phyloP scores from a whole-genome alignment of 2,329 filamentous ascomycete genomes.

The Ophiostoma populinum region DNA sequence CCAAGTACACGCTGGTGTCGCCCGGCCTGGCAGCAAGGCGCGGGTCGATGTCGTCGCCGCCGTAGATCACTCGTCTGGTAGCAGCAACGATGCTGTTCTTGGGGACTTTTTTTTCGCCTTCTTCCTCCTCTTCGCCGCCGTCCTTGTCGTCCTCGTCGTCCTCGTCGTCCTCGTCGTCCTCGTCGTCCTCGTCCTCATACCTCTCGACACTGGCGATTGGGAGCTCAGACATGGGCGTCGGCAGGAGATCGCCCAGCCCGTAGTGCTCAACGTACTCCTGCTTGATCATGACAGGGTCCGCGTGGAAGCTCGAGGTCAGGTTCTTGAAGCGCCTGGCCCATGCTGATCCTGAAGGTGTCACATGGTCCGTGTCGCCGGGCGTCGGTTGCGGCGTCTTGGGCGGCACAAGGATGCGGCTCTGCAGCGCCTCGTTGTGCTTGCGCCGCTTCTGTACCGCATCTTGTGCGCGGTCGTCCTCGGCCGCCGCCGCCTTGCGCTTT shows the following conservation, averaged over 20 bases:
- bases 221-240: too few relatives aligned
- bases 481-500: neutral
- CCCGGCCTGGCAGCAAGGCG: too few relatives aligned
- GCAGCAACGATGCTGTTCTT: too few relatives aligned
- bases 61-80: too few relatives aligned
- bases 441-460: neutral
- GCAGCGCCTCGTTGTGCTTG: neutral
- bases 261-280: neutral
- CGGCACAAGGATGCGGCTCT: too few relatives aligned
- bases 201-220: neutral
- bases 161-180: conserved; percentile 4
- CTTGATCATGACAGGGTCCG: conserved; percentile 1
- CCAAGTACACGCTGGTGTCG: too few relatives aligned
- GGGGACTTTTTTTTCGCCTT: too few relatives aligned
- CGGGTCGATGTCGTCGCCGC: too few relatives aligned
- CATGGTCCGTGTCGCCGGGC: neutral
- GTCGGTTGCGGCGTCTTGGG: too few relatives aligned
- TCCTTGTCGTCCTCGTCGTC: conserved; percentile 3
- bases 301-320: neutral
- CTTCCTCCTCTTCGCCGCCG: conserved; percentile 13
- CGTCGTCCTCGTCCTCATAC: neutral
- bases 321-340: neutral
- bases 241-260: neutral
- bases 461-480: neutral
- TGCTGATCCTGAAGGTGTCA: neutral